phyloP scores from a whole-genome alignment of 345 rosid genomes.

The Acer saccharum region DNA sequence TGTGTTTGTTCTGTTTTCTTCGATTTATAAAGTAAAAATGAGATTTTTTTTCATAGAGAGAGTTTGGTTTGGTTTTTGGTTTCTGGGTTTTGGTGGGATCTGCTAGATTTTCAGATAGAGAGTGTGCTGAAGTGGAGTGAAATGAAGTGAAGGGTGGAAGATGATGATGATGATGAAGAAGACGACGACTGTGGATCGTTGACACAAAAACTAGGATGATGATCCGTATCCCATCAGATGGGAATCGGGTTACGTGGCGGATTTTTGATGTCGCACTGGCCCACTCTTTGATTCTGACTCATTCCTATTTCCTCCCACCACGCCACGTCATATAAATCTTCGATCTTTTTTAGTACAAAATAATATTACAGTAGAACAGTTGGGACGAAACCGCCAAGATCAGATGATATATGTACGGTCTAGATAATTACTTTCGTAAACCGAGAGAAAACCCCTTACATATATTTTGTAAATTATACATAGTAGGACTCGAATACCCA shows the following conservation, averaged over 20 bases:
- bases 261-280: not conserved
- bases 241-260: conserved; percentile 1
- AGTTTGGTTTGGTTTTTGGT: not conserved
- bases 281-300: not conserved
- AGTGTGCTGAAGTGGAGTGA: not conserved
- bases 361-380: too few species aligned
- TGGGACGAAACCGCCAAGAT: too few species aligned
- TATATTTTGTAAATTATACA: too few species aligned
- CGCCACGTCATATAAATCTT: too few species aligned
- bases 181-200: not conserved
- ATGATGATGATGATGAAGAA: too few species aligned
- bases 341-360: too few species aligned
- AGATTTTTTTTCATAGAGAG: not conserved
- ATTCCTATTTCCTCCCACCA: not conserved
- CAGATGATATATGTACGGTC: too few species aligned
- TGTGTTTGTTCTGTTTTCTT: not conserved
- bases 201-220: not conserved
- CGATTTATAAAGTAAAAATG: too few species aligned
- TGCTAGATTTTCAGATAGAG: too few species aligned
- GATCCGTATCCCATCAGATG: not conserved
- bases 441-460: too few species aligned
- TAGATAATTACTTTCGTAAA: too few species aligned
- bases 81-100: not conserved
- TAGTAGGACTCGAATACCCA: too few species aligned
- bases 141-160: not conserved